phyloP scores from a whole-genome alignment of 257 asterid genomes.

The Nicotiana undulata region DNA sequence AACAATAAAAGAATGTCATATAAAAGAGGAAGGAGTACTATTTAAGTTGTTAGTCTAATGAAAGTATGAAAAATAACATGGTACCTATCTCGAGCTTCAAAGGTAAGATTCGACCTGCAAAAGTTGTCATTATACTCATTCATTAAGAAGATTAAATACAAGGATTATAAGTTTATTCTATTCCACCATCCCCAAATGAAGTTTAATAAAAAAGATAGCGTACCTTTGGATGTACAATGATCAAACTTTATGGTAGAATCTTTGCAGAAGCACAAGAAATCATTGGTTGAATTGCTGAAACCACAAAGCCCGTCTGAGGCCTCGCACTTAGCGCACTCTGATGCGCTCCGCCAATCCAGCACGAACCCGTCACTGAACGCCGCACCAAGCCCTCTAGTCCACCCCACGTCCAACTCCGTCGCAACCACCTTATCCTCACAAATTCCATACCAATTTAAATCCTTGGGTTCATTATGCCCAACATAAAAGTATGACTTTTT shows the following conservation, averaged over 20 bases:
- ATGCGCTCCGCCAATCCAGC: not conserved
- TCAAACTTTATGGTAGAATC: not conserved
- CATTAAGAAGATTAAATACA: too few relatives aligned
- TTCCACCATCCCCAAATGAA: too few relatives aligned
- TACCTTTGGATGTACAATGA: not conserved
- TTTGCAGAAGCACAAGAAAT: not conserved
- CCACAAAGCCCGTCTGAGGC: not conserved
- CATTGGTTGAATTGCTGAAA: not conserved
- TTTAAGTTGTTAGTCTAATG: too few relatives aligned
- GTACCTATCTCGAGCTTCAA: too few relatives aligned
- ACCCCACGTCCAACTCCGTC: not conserved
- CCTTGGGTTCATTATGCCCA: not conserved
- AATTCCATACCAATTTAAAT: not conserved
- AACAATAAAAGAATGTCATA: too few relatives aligned
- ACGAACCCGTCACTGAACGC: not conserved
- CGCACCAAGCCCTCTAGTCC: not conserved
- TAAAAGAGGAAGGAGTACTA: too few relatives aligned
- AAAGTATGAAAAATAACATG: too few relatives aligned
- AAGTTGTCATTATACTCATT: too few relatives aligned
- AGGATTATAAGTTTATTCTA: too few relatives aligned
- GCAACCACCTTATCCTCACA: slow-evolving; percentile 7
- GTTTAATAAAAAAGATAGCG: not conserved
- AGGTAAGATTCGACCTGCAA: too few relatives aligned
- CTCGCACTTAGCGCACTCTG: not conserved
- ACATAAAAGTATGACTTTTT: not conserved